Base-by-base conservation (phyloP, 345 rosid genomes). In the Stellera chamaejasme region DNA sequence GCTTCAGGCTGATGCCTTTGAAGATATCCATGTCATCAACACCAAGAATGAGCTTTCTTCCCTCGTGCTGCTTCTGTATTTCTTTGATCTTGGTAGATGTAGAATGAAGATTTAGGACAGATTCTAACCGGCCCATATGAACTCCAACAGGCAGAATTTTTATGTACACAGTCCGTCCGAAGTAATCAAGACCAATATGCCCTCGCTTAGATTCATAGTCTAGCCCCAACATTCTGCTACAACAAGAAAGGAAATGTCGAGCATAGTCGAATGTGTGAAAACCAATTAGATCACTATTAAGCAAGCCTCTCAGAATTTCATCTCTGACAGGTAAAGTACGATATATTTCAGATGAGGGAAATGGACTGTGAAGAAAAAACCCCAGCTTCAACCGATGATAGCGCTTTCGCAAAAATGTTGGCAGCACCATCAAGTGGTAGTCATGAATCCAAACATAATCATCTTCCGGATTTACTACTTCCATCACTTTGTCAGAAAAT, bases 251-350 rank as follows among this genome's bases (percentile, higher is more conserved):
- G 66, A 82, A 82, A 66, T 82, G 88, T 16, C 88, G 77, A 0
- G 84, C 84, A 73, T 82, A 82, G 67, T 82, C 82, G 69, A 82
- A 82, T 13, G 88, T 82, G 23, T 82, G 88, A 71, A 82, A 82
- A 48, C 85, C 85, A 64, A 82, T 69, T 48, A 82, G 73, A 69
- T 82, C 88, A 46, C 82, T 73, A 39, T 82, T 82, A 50, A 82
- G 73, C 59, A 82, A 59, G 48, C 82, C 85, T 60, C 74, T 77
- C 61, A 82, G 59, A 57, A 82, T 77, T 39, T 79, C 83, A 67
- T 77, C 83, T 48, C 85, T 67, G 26, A 82, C 85, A 25, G 88
- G 81, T 58, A 79, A 62, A 2, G 84, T 82, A 39, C 83, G 69
- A 47, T 79, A 82, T 66, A 82, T 82, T 70, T 79, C 85, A 14